Evolutionary conservation across 495 filamentous ascomycete species (phyloP).

Genomic region (Penicillium parvum): DNA sequence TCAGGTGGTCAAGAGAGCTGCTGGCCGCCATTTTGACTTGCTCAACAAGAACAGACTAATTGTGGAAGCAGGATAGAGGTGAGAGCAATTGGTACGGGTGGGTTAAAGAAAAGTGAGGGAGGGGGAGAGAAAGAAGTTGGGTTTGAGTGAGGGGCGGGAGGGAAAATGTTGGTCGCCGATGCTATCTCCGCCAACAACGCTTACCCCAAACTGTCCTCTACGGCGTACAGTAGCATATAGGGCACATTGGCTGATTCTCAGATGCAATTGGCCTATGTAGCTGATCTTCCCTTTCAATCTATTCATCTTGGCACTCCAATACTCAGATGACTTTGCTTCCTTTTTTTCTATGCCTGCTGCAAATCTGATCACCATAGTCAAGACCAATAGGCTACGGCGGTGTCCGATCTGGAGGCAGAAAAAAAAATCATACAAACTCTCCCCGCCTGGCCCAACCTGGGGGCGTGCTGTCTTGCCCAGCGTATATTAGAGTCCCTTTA

Average conservation of each 20-base stretch:
- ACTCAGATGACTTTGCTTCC: not conserved
- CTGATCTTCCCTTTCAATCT: not conserved
- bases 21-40: slow-evolving; percentile 41
- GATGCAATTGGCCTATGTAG: not conserved
- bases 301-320: not conserved
- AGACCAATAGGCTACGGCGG: slow-evolving; percentile 12
- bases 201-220: slow-evolving; percentile 9
- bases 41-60: slow-evolving; percentile 15
- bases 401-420: slow-evolving; percentile 3
- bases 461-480: slow-evolving; percentile 22
- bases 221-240: slow-evolving; percentile 15
- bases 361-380: not conserved
- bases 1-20: slow-evolving; percentile 73
- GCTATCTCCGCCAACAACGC: slow-evolving; percentile 20
- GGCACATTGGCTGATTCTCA: not conserved
- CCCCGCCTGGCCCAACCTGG: slow-evolving; percentile 4
- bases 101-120: slow-evolving; percentile 13
- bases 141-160: slow-evolving; percentile 22
- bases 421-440: slow-evolving; percentile 13
- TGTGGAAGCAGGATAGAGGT: slow-evolving; percentile 21
- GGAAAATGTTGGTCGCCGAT: slow-evolving; percentile 41
- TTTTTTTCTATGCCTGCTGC: not conserved
- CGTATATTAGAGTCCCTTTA: slow-evolving; percentile 28
- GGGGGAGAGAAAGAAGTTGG: slow-evolving; percentile 23
- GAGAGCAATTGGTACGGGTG: slow-evolving; percentile 13